A percentile compares a stretch with the other conserved stretches of the same genome.
These are phyloP conservation scores for Euphrasia confusa DNA, from an alignment of 257 asterid species.

Conservation along the genomic window DNA sequence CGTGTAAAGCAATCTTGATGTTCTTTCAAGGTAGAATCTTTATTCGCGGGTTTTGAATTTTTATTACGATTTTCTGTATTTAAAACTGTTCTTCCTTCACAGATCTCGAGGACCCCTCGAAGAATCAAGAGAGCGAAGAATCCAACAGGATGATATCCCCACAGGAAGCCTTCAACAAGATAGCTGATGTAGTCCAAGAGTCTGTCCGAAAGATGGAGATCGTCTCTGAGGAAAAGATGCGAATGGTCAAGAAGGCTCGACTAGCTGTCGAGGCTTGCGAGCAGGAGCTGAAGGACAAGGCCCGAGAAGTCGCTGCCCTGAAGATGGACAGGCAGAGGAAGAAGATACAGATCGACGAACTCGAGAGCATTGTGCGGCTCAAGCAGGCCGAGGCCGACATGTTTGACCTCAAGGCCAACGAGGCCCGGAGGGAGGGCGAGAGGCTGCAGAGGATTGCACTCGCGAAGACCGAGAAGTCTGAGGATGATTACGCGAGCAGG, in stretches of 20 bases:
- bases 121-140: slow-evolving; percentile 63
- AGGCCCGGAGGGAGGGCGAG: slow-evolving; percentile 91
- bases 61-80: not conserved
- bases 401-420: slow-evolving; percentile 85
- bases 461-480: slow-evolving; percentile 83
- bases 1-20: slow-evolving; percentile 57
- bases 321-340: slow-evolving; percentile 80
- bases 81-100: slow-evolving; percentile 1
- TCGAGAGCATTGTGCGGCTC: slow-evolving; percentile 77
- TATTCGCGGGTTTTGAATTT: not conserved
- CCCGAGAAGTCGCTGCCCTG: slow-evolving; percentile 61
- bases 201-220: slow-evolving; percentile 89
- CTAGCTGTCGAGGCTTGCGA: slow-evolving; percentile 75
- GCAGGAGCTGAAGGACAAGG: slow-evolving; percentile 85
- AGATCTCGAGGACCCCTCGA: slow-evolving; percentile 77
- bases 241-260: slow-evolving; percentile 80
- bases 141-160: slow-evolving; percentile 66
- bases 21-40: slow-evolving; percentile 72
- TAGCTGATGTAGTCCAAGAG: slow-evolving; percentile 93
- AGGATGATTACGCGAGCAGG: slow-evolving; percentile 85
- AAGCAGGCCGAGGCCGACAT: slow-evolving; percentile 87
- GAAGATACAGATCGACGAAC: slow-evolving; percentile 80
- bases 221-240: slow-evolving; percentile 79
- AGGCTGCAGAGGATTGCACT: slow-evolving; percentile 81
- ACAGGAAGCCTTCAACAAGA: slow-evolving; percentile 78